Conservation (phyloP, 495 filamentous ascomycete species). For the Neurospora pannonica region DNA sequence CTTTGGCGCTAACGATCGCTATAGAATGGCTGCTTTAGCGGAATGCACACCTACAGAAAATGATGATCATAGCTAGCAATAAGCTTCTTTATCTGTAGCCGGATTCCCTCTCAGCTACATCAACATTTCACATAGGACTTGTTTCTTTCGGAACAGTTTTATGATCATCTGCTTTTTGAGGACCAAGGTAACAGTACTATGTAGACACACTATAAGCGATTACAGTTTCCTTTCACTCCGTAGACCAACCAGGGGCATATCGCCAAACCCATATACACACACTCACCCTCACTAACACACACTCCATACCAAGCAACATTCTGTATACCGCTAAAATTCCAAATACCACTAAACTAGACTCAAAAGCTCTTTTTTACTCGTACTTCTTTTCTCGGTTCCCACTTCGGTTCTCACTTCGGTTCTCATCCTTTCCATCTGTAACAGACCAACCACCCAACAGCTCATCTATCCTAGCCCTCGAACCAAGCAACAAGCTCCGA, state of each 20-base stretch:
- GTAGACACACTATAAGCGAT: background rate
- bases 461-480: background rate
- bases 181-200: background rate
- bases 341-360: background rate
- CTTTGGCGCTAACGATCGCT: background rate
- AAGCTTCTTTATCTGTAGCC: background rate
- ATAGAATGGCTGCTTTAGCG: background rate
- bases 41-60: background rate
- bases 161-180: background rate
- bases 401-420: background rate
- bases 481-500: background rate
- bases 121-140: background rate
- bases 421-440: background rate
- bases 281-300: background rate
- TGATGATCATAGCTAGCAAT: background rate
- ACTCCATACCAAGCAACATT: background rate
- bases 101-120: background rate
- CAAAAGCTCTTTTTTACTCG: background rate
- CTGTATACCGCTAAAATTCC: background rate
- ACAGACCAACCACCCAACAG: background rate
- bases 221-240: background rate
- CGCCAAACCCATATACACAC: background rate
- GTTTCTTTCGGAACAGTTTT: background rate
- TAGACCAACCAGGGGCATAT: background rate
- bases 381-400: background rate